phyloP scores from a whole-genome alignment of 257 asterid genomes.

The Osmanthus fragrans region DNA sequence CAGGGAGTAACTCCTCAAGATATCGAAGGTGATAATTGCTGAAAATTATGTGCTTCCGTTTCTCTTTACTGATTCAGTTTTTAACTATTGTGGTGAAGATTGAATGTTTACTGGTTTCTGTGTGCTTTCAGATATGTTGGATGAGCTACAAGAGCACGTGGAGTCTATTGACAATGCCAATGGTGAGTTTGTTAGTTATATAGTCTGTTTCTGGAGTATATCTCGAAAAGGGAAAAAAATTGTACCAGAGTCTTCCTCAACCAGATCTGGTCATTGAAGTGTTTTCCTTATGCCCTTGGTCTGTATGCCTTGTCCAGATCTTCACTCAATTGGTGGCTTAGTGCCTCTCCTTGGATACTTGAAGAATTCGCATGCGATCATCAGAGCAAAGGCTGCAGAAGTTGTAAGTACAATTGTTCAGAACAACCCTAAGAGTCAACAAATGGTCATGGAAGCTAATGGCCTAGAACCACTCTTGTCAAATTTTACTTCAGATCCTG shows the following conservation, averaged over 20 bases:
- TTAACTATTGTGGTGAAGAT: not conserved
- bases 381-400: constrained; percentile 97
- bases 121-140: constrained; percentile 62
- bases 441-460: constrained; percentile 85
- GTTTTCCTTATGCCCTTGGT: constrained; percentile 9
- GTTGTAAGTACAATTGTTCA: constrained; percentile 89
- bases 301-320: constrained; percentile 45
- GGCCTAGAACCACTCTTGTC: constrained; percentile 74
- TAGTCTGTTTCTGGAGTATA: not conserved
- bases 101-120: not conserved
- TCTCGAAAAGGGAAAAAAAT: not conserved
- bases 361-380: constrained; percentile 66
- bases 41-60: not conserved
- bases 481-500: constrained; percentile 77
- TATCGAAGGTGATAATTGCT: constrained; percentile 56
- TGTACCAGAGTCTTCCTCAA: not conserved
- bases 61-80: not conserved
- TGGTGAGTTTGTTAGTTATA: constrained; percentile 55
- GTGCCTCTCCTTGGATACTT: constrained; percentile 74
- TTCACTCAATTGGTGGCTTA: constrained; percentile 88
- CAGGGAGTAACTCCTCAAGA: constrained; percentile 84
- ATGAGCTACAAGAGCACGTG: constrained; percentile 95
- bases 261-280: not conserved
- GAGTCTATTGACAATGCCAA: constrained; percentile 92
- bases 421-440: constrained; percentile 90